Conservation (phyloP, 305 asterid genomes). For the Fraxinus platypoda region DNA sequence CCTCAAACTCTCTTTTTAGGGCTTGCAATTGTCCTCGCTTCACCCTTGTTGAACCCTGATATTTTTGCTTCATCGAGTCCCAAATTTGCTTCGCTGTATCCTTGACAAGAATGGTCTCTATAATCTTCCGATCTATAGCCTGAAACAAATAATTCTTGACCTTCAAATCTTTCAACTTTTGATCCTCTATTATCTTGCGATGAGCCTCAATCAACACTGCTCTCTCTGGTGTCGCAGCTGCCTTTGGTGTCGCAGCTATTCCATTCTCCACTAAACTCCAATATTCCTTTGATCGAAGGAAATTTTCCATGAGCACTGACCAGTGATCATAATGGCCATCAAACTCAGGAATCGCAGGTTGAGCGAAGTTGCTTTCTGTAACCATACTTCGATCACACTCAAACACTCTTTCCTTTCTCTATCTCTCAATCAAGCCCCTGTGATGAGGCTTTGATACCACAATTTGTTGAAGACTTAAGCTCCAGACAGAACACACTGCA, state of each 20-base stretch:
- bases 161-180: too few relatives aligned
- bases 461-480: neutral
- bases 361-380: neutral
- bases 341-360: neutral
- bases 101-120: too few relatives aligned
- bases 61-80: too few relatives aligned
- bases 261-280: neutral
- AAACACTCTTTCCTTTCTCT: neutral
- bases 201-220: neutral
- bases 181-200: too few relatives aligned
- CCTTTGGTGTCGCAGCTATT: too few relatives aligned
- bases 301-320: neutral
- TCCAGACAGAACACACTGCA: neutral
- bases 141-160: too few relatives aligned
- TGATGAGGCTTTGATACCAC: neutral
- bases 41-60: too few relatives aligned
- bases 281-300: neutral
- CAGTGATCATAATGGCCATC: neutral
- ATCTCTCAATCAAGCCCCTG: neutral
- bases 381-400: neutral
- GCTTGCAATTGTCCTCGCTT: too few relatives aligned
- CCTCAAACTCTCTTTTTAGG: too few relatives aligned
- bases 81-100: too few relatives aligned
- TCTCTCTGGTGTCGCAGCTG: neutral
- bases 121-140: too few relatives aligned